Base-by-base conservation (phyloP, 495 filamentous ascomycete genomes). In the Peziza echinospora region DNA sequence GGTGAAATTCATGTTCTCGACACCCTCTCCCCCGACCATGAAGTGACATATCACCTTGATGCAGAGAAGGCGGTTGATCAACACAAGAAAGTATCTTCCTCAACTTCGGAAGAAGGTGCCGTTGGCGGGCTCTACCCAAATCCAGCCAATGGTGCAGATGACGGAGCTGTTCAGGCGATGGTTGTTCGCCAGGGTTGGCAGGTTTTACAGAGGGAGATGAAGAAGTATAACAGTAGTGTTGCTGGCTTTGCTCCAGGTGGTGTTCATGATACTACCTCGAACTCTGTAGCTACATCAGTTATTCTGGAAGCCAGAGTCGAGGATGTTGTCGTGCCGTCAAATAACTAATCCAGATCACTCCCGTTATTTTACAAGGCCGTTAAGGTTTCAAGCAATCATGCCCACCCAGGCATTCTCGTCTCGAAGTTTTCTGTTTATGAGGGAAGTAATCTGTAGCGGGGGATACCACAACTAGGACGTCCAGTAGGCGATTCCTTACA, bases 341-440 rank as follows among this genome's bases (percentile, higher is more conserved):
- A 19, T 39, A 43, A n/a, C 41, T 17, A 45, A 7, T 23, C 13
- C 24, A 34, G 5, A 21, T 4, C 10, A 52, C 47, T 23, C 44
- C 66, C 9, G 67, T 69, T 64, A 73, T 73, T 22, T 54, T 77
- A 49, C 58, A 71, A 44, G 74, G 73, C 17, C 71, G 73, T 43
- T 64, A 77, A 0, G n/a, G n/a, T n/a, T n/a, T n/a, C n/a, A n/a
- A n/a, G n/a, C n/a, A n/a, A n/a, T n/a, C n/a, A n/a, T n/a, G n/a
- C n/a, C n/a, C n/a, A n/a, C n/a, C n/a, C n/a, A n/a, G n/a, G n/a
- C n/a, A n/a, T n/a, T n/a, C n/a, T n/a, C n/a, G n/a, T n/a, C n/a
- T n/a, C n/a, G n/a, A n/a, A n/a, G n/a, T n/a, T n/a, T n/a, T n/a
- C n/a, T n/a, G n/a, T n/a, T n/a, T n/a, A n/a, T n/a, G n/a, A n/a